Base-by-base conservation (phyloP, 2,329 filamentous ascomycete species). In the Metarhizium album region DNA sequence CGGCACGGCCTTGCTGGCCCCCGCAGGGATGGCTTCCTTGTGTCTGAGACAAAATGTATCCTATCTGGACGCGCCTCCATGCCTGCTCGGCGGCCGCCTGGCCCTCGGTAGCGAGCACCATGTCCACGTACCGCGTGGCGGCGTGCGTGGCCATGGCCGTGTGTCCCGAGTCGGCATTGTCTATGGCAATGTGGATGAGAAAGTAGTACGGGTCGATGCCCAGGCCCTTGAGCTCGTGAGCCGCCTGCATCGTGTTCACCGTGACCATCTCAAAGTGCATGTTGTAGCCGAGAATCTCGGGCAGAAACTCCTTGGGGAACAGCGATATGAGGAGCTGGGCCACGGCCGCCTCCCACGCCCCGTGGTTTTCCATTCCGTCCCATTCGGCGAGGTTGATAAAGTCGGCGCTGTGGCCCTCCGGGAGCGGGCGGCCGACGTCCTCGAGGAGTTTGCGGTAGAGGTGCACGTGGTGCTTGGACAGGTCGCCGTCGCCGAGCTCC, bases 241-340 rank as follows among this genome's bases (percentile, higher is more conserved):
- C 42, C 3, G 51, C 42, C 14, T 43, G 38, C 37, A 50, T 33
- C 7, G 45, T 51, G 13, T 51, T 49, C 18, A 71, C 54, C 2
- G 68, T 64, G 14, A 74, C 48, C 27, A 60, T 58, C 55, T 78
- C 74, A 49, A 70, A 76, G 24, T 72, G 67, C 60, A 77, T 63
- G 54, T 75, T 78, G 56, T 75, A 76, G 1, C 74, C 73, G 3
- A 77, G 59, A 3, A 73, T 70, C 57, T 77, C 74, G 0, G 74
- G 73, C 2, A 78, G 53, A 53, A 76, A 74, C 7, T 76, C 68
- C 35, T 72, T 54, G 1, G 72, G 70, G 37, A 74, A 76, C 1
- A 76, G 61, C 1, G 72, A 75, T 9, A 77, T 63, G 46, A 58
- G 62, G 3, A 76, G 54, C 49, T 77, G 74, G 2, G 65, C 63